phyloP scores from a whole-genome alignment of 1,284 basidiomycete species.

The Trichosporon sp. region DNA sequence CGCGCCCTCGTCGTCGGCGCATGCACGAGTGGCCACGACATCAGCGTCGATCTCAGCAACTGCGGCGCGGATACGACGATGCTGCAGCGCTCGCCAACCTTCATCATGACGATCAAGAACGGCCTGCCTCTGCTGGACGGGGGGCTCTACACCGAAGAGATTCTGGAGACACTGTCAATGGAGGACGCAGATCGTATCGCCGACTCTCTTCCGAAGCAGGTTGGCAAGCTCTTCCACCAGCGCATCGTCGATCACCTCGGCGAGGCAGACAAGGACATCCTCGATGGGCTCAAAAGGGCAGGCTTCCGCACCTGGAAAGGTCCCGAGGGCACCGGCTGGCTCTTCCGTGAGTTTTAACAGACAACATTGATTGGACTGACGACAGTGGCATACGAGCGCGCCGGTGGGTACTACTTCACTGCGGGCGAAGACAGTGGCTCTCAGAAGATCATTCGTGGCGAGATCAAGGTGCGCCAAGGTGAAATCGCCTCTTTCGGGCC shows the following conservation, averaged over 20 bases:
- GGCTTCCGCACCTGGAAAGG: conserved; percentile 61
- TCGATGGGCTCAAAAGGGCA: conserved; percentile 56
- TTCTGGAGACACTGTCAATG: conserved; percentile 31
- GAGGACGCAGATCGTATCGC: conserved; percentile 52
- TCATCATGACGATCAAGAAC: conserved; percentile 56
- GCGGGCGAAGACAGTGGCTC: conserved; percentile 52
- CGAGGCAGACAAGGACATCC: conserved; percentile 54
- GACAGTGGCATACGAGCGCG: conserved; percentile 43
- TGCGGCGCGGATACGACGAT: conserved; percentile 57
- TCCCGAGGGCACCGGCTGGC: conserved; percentile 49
- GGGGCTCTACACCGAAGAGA: conserved; percentile 51
- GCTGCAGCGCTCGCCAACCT: conserved; percentile 60
- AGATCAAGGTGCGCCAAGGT: conserved; percentile 69
- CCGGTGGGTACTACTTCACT: conserved; percentile 52
- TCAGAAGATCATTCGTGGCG: conserved; percentile 60
- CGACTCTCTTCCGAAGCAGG: conserved; percentile 31
- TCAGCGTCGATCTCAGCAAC: conserved; percentile 51
- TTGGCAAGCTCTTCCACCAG: conserved; percentile 51
- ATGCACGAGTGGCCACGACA: conserved; percentile 55
- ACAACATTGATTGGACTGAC: not conserved
- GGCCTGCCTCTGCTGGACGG: conserved; percentile 39
- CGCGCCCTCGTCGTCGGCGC: conserved; percentile 60
- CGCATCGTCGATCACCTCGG: conserved; percentile 52
- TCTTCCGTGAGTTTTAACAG: not conserved
- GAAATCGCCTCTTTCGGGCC: conserved; percentile 50